phyloP scores from a whole-genome alignment of 768 basidiomycete species.

The Serendipita sp. region DNA sequence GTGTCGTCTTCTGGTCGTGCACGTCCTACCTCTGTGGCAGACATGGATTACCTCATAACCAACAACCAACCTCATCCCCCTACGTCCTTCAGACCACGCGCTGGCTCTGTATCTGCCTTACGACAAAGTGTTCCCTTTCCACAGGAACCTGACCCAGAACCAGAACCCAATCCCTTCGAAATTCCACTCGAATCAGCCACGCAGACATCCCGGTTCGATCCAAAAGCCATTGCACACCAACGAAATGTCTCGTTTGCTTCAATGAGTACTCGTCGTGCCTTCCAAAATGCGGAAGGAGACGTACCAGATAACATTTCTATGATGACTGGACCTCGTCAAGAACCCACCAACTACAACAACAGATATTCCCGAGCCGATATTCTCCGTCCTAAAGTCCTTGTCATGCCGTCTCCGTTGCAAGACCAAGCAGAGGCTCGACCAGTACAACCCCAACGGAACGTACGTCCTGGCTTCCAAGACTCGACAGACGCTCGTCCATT shows the following conservation, averaged over 20 bases:
- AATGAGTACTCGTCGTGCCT: not conserved
- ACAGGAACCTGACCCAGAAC: slow-evolving; percentile 15
- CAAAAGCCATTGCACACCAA: slow-evolving; percentile 44
- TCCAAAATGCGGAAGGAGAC: slow-evolving; percentile 4
- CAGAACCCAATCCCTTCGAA: slow-evolving; percentile 50
- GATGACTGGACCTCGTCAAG: not conserved
- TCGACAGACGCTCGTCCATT: slow-evolving; percentile 62
- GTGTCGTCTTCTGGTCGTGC: slow-evolving; percentile 17
- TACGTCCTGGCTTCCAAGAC: slow-evolving; percentile 44
- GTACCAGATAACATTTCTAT: not conserved
- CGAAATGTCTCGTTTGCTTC: slow-evolving; percentile 40
- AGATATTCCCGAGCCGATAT: slow-evolving; percentile 50
- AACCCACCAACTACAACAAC: not conserved
- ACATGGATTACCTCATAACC: slow-evolving; percentile 35
- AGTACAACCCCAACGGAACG: slow-evolving; percentile 14
- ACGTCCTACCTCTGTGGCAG: slow-evolving; percentile 44
- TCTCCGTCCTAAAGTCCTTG: slow-evolving; percentile 76
- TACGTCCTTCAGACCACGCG: slow-evolving; percentile 25
- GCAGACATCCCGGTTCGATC: slow-evolving; percentile 61
- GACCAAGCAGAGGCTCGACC: slow-evolving; percentile 20
- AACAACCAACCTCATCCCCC: slow-evolving; percentile 16
- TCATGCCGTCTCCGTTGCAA: slow-evolving; percentile 86
- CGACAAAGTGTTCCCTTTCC: slow-evolving; percentile 21
- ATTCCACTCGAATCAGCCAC: slow-evolving; percentile 45
- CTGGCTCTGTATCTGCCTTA: slow-evolving; percentile 6